Conservation (phyloP, 495 filamentous ascomycete genomes). For the Penicillium taxi region DNA sequence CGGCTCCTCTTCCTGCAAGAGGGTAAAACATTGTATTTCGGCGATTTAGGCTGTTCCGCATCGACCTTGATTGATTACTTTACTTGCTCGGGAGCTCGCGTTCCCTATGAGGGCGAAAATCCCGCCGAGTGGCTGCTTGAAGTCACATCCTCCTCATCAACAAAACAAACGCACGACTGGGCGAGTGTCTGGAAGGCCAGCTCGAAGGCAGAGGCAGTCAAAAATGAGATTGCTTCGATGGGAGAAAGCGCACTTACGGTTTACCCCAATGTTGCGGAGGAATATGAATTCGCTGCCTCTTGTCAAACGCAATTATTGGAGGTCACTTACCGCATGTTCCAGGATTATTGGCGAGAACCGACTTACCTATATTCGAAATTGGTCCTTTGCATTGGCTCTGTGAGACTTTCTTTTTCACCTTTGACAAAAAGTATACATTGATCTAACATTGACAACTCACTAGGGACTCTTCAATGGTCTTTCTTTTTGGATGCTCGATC, state of each 20-base stretch:
- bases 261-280: too few relatives aligned
- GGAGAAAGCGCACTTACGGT: too few relatives aligned
- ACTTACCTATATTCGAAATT: background rate
- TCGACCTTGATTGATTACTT: conserved; percentile 65
- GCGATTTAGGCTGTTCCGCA: conserved; percentile 69
- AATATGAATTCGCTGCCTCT: too few relatives aligned
- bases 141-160: too few relatives aligned
- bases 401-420: background rate
- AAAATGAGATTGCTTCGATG: background rate
- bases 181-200: background rate
- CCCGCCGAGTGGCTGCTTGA: conserved; percentile 92
- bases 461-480: conserved; percentile 12
- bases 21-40: conserved; percentile 88
- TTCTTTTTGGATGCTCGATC: conserved; percentile 13
- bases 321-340: conserved; percentile 3
- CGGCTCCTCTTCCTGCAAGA: conserved; percentile 74
- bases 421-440: background rate
- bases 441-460: background rate
- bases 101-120: conserved; percentile 61
- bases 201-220: background rate
- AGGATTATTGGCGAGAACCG: too few relatives aligned
- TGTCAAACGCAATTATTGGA: too few relatives aligned
- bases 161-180: too few relatives aligned
- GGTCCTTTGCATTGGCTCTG: background rate
- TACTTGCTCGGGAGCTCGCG: conserved; percentile 56